Conservation (phyloP, 495 filamentous ascomycete species). For the Aspergillus affinis region DNA sequence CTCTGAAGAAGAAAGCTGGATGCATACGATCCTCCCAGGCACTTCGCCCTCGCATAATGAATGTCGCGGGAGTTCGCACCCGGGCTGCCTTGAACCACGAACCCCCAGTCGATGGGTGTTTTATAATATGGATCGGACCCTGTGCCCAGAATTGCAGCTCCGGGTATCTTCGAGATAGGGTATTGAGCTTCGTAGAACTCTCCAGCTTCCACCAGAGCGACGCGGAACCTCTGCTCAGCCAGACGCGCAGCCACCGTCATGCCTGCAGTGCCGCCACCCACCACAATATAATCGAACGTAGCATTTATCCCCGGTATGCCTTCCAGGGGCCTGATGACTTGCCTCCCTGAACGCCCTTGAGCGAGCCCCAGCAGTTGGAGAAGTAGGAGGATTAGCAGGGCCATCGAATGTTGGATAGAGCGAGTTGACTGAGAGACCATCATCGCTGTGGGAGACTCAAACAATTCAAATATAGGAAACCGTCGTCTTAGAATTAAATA, state of each 20-base stretch:
- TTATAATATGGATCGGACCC: conserved; percentile 32
- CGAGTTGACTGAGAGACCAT: neutral
- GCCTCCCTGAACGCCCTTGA: neutral
- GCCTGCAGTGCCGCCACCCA: conserved; percentile 55
- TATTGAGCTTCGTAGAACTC: conserved; percentile 52
- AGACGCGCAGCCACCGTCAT: conserved; percentile 46
- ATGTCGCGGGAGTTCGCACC: conserved; percentile 38
- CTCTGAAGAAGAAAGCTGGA: neutral
- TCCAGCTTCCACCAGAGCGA: conserved; percentile 60
- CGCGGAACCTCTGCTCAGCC: conserved; percentile 32
- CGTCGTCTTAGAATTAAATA: neutral
- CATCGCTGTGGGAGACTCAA: neutral
- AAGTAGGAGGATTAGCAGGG: neutral
- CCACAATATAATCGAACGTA: conserved; percentile 51
- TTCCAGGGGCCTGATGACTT: neutral
- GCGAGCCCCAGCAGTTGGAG: neutral
- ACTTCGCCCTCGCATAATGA: conserved; percentile 42
- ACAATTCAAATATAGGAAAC: neutral
- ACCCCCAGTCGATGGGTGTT: conserved; percentile 51
- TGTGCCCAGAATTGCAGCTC: conserved; percentile 28
- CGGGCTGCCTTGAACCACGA: conserved; percentile 30
- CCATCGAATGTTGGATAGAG: neutral
- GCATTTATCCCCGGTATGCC: conserved; percentile 24
- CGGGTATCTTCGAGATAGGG: conserved; percentile 48
- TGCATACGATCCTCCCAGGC: conserved; percentile 39